Evolutionary conservation across 2,329 filamentous ascomycete genomes (phyloP).

Genomic region (Diaporthe caulivora): DNA sequence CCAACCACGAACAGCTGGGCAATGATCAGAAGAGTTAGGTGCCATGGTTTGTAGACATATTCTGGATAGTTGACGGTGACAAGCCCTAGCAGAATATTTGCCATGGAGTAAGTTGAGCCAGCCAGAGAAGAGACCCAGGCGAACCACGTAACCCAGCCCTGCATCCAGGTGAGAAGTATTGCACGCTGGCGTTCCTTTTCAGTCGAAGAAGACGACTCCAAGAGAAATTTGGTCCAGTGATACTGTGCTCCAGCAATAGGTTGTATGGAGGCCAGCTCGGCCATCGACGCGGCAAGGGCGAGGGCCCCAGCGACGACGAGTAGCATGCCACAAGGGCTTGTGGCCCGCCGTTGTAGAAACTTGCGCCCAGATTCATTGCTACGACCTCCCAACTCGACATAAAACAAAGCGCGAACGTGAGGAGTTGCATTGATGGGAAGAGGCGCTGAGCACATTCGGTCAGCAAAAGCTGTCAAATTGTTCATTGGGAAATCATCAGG

Average conservation of each 20-base stretch:
- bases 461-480: neutral
- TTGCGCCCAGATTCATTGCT: constrained; percentile 39
- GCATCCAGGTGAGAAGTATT: constrained; percentile 35
- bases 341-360: constrained; percentile 51
- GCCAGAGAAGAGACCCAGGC: constrained; percentile 52
- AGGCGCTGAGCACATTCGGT: constrained; percentile 23
- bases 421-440: constrained; percentile 31
- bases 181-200: neutral
- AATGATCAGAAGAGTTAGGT: constrained; percentile 53
- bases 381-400: constrained; percentile 30
- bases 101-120: constrained; percentile 46
- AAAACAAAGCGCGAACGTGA: constrained; percentile 30
- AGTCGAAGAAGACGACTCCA: neutral
- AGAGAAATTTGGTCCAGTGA: constrained; percentile 51
- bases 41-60: constrained; percentile 47
- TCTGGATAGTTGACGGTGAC: constrained; percentile 32
- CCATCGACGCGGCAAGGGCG: constrained; percentile 50
- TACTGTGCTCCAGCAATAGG: constrained; percentile 57
- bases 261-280: constrained; percentile 55
- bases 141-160: constrained; percentile 57
- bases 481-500: neutral
- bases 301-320: constrained; percentile 47
- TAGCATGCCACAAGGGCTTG: constrained; percentile 48
- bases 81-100: constrained; percentile 12
- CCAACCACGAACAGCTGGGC: constrained; percentile 46